Base-by-base conservation (phyloP, 2,329 filamentous ascomycete genomes). In the Phialophora verrucosa region DNA sequence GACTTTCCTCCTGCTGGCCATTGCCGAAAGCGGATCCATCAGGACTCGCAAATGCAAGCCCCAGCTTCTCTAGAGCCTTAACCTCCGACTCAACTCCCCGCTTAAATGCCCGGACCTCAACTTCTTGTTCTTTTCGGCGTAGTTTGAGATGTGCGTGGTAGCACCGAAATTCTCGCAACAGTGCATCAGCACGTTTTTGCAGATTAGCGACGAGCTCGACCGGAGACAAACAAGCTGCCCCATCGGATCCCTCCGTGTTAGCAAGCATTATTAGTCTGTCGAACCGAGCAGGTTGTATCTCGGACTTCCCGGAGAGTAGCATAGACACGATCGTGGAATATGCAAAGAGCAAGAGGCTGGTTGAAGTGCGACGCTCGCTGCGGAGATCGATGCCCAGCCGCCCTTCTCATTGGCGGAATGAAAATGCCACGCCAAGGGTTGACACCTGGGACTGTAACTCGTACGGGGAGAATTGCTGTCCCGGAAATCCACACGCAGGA, bases 21-120 rank as follows among this genome's bases (percentile, higher is more conserved):
- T 8, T 2, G 38, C 1, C 38, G 14, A n/a, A 44, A 44, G 38
- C 17, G 17, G 14, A 44, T 7, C 5, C 44, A n/a, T 58, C 38
- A 12, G 42, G 60, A 62, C 11, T 20, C 1, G 72, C 68, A n/a
- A 63, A 47, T 25, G 8, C 32, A 27, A 23, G 49, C 27, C 29
- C 51, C 23, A 84, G 75, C 67, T 79, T 83, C 66, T 83, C 76
- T 51, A 86, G 71, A 49, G 78, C 78, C 66, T 78, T 81, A 65
- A 83, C 72, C 69, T 87, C 84, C 1, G 82, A 78, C 49, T 80
- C 74, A 3, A 86, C 74, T 17, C 77, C 80, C 11, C 78, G 79
- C 49, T 79, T 81, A 67, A 86, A 83, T 31, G 80, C 78, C 11
- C 83, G 79, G 55, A 84, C 73, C 67, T 86, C 84, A 6, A 85